Evolutionary conservation across 768 basidiomycete species (phyloP).

Genomic region (Lactarius hengduanensis): DNA sequence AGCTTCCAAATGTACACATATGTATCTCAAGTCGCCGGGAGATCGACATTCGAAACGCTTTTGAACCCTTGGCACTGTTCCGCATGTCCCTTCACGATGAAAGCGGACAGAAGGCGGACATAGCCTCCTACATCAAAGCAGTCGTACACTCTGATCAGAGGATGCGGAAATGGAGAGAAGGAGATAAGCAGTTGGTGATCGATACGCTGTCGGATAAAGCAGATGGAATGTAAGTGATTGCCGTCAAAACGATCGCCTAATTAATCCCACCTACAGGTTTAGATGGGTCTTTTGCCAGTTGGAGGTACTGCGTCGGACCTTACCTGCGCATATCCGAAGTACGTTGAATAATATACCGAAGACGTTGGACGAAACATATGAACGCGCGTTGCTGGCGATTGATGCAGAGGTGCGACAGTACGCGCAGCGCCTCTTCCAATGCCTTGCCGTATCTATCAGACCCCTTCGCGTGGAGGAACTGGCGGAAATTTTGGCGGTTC

Average conservation of each 20-base stretch:
- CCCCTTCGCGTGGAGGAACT: conserved; percentile 12
- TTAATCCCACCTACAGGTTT: neutral
- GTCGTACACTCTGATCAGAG: neutral
- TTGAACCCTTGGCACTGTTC: neutral
- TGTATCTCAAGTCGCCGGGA: conserved; percentile 10
- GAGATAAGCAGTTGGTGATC: conserved; percentile 3
- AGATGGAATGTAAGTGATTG: conserved; percentile 1
- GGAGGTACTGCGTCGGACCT: neutral
- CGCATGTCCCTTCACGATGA: conserved; percentile 4
- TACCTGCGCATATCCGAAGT: neutral
- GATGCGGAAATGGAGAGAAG: conserved; percentile 2
- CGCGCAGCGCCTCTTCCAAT: conserved; percentile 14
- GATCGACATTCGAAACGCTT: neutral
- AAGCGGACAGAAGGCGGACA: neutral
- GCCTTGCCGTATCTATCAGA: neutral
- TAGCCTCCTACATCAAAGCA: neutral
- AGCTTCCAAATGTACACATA: neutral
- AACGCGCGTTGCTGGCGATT: neutral
- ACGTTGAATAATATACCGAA: neutral
- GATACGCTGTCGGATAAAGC: conserved; percentile 3
- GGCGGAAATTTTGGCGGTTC: conserved; percentile 6
- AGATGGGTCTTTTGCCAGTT: conserved; percentile 12
- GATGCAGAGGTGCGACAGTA: neutral
- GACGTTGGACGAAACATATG: conserved; percentile 12
- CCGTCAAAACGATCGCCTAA: neutral